Evolutionary conservation across 768 basidiomycete species (phyloP).

Genomic region (Astraeus odoratus): DNA sequence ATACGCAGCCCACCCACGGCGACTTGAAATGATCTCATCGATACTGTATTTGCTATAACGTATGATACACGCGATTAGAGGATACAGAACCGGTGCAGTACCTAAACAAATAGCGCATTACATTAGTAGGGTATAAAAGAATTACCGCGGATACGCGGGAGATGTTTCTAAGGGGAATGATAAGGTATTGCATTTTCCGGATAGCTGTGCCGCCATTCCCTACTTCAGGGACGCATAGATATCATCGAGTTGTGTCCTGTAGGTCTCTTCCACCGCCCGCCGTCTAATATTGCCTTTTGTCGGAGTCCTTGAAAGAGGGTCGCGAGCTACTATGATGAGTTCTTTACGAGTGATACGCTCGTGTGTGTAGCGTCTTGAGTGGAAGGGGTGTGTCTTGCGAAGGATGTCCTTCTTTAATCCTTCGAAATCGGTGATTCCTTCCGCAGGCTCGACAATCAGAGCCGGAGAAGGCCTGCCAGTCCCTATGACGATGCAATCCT

Average conservation of each 20-base stretch:
- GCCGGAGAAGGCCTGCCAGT: conserved; percentile 69
- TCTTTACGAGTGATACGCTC: conserved; percentile 63
- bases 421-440: conserved; percentile 43
- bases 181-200: conserved; percentile 12
- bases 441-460: conserved; percentile 63
- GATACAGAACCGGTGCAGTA: not conserved
- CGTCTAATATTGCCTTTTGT: conserved; percentile 82
- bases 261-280: conserved; percentile 65
- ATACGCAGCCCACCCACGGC: not conserved
- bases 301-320: conserved; percentile 68
- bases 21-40: too few relatives aligned
- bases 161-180: too few relatives aligned
- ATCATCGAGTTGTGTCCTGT: conserved; percentile 48
- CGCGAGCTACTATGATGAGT: conserved; percentile 58
- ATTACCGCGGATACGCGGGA: conserved; percentile 2
- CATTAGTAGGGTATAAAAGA: conserved; percentile 15
- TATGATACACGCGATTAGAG: not conserved
- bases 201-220: conserved; percentile 2
- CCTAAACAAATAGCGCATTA: conserved; percentile 1
- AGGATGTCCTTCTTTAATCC: conserved; percentile 67
- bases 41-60: not conserved
- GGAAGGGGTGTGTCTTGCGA: conserved; percentile 66
- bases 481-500: conserved; percentile 73
- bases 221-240: conserved; percentile 37
- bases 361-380: conserved; percentile 68